Base-by-base conservation (phyloP, 2,329 filamentous ascomycete genomes). In the Aciculosporium take region DNA sequence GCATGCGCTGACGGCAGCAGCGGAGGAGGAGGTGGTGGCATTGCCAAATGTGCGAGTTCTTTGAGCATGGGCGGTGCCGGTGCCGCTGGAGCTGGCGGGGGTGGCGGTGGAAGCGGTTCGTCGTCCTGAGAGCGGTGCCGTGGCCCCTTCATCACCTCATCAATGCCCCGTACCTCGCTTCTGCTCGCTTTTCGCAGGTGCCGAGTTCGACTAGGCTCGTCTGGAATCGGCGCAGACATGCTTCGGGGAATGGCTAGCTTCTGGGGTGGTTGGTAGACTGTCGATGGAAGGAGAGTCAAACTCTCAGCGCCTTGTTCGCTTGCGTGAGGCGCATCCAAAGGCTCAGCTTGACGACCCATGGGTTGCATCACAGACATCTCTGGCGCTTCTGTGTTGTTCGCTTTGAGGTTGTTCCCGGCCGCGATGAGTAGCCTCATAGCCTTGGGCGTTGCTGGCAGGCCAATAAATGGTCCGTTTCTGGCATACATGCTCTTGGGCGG, bases 361-460 rank as follows among this genome's bases (percentile, higher is more conserved):
- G 62, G 49, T 1, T 74, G 72, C 25, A 79, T 67, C 0, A 63
- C 59, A 15, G 74, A 72, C 4, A 76, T 63, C n/a, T 72, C 68
- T 0, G 79, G 76, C 24, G 76, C 66, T 1, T 53, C 53, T 1
- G 52, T 53, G 35, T 44, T 56, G 43, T 48, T 57, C 23, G 43
- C 46, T 33, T 43, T 69, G 64, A 43, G 51, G 63, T 64, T 32
- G 34, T 69, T 64, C 44, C 79, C 72, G 2, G 68, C 61, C 49
- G 76, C 73, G 50, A 89, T 78, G 33, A 84, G 77, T 1, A 93
- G 77, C 17, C 83, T 76, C 87, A 95, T 94, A 1, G 87, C 87
- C 63, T 85, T 80, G 24, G 89, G 88, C 1, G 88, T 95, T 2
- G 87, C 85, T 12, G 89, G 87, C n/a, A 94, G 71, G 0, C 87